Base-by-base conservation (phyloP, 2,329 filamentous ascomycete species). In the Penicillium griseofulvum region DNA sequence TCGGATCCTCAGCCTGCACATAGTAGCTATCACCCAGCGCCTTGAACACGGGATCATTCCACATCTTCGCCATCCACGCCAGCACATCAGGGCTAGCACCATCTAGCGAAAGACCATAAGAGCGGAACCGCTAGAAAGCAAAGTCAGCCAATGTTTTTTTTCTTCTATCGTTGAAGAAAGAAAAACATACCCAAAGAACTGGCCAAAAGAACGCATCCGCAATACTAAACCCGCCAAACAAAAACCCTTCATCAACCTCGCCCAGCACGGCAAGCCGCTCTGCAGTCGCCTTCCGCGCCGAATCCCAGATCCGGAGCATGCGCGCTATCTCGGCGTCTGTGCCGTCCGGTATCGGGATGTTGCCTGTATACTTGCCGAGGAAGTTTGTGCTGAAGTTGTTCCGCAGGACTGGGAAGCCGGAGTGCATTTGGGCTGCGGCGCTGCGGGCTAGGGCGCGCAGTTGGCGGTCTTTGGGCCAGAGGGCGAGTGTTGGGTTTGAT, bases 121-220 rank as follows among this genome's bases (percentile, higher is more conserved):
- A 62, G 12, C 70, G 70, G 58, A 72, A 67, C 31, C 70, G 68
- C 70, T 73, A 44, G 11, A 50, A 8, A 34, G 5, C 2, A 22
- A 8, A 39, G 14, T 24, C 12, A 19, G 19, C 26, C 42, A 34
- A 17, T 3, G 26, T 4, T 11, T 8, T 26, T 41, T 14, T 41
- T 24, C 3, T 2, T 41, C 4, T 19, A 12, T 38, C 19, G 17
- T 37, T 38, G 6, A 2, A 10, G n/a, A 45, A 46, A 33, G 22
- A 4, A 34, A 52, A 37, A 43, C 22, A 7, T 56, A 74, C 72
- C 71, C 71, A 74, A 54, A 74, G 64, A 37, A 74, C 61, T 2
- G 70, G 71, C 72, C 72, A 74, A 50, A 69, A 75, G 45, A 74
- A 72, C 0, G 71, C 65, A 68, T 75, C 72, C 6, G 67, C 72